These are phyloP conservation scores for Pichia paraexigua DNA, from an alignment of 805 yeast species.

Conservation along the genomic window DNA sequence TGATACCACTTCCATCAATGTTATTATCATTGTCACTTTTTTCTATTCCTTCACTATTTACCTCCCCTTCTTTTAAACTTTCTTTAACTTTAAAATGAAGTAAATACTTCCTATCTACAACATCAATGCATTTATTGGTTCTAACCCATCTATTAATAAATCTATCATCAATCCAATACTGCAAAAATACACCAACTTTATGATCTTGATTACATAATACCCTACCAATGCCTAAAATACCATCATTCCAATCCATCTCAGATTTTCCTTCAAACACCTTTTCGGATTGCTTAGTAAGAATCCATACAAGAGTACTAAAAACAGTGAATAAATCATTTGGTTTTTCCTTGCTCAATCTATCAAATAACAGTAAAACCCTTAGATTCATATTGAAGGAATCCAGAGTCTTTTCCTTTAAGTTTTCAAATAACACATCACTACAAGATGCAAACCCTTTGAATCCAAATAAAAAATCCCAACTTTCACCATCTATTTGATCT, in stretches of 20 bases:
- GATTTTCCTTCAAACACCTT: background rate
- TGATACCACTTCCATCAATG: background rate
- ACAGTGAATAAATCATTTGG: conserved; percentile 29
- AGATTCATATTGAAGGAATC: conserved; percentile 29
- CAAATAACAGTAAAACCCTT: conserved; percentile 26
- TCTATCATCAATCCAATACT: conserved; percentile 28
- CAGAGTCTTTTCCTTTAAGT: conserved; percentile 23
- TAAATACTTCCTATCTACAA: conserved; percentile 18
- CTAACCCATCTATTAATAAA: conserved; percentile 17
- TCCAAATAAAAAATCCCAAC: conserved; percentile 22
- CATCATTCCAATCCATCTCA: conserved; percentile 14
- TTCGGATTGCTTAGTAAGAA: conserved; percentile 9
- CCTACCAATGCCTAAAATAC: conserved; percentile 22
- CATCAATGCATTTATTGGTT: conserved; percentile 11
- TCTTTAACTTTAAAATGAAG: conserved; percentile 29
- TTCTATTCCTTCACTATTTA: background rate
- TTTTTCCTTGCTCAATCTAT: conserved; percentile 22
- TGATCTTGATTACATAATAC: conserved; percentile 22
- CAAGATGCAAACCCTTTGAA: conserved; percentile 16
- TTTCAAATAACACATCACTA: conserved; percentile 20
- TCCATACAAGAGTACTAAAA: conserved; percentile 23
- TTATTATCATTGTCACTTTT: background rate
- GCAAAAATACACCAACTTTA: conserved; percentile 27
- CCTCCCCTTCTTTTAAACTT: conserved; percentile 2
- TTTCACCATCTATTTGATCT: conserved; percentile 19